These are phyloP conservation scores for Datisca glomerata DNA, from an alignment of 306 rosid species.

Conservation along the genomic window DNA sequence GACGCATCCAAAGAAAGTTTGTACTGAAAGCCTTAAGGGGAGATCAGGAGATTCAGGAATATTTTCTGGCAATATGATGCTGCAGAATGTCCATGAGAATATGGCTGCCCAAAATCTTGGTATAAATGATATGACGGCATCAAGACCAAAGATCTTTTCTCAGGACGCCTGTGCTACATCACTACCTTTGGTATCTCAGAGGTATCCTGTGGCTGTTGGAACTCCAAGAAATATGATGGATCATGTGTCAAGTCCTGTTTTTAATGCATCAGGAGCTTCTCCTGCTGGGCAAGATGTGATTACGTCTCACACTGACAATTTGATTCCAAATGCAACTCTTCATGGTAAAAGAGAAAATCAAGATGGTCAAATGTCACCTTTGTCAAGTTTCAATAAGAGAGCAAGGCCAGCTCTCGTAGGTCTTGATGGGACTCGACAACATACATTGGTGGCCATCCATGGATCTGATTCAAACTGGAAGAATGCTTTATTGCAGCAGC, in stretches of 20 bases:
- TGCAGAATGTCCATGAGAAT: constrained; percentile 50
- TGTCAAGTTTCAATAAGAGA: constrained; percentile 55
- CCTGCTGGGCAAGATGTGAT: constrained; percentile 57
- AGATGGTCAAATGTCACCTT: constrained; percentile 65
- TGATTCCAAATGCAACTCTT: constrained; percentile 37
- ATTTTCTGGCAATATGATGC: constrained; percentile 37
- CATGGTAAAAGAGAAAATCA: constrained; percentile 66
- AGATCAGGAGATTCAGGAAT: constrained; percentile 58
- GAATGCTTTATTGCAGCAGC: constrained; percentile 56
- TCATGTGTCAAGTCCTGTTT: constrained; percentile 42
- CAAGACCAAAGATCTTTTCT: constrained; percentile 44
- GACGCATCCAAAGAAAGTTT: constrained; percentile 68
- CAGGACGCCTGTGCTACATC: constrained; percentile 62
- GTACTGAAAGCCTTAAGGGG: constrained; percentile 46
- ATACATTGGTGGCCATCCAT: constrained; percentile 43
- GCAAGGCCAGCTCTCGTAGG: constrained; percentile 37
- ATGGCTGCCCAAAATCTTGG: constrained; percentile 35
- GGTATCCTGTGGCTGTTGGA: constrained; percentile 57
- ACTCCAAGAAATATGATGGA: constrained; percentile 63
- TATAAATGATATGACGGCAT: constrained; percentile 34
- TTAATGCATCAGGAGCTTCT: constrained; percentile 40
- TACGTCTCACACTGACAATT: constrained; percentile 47
- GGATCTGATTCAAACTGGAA: constrained; percentile 78
- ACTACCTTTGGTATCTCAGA: constrained; percentile 35
- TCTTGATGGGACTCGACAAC: constrained; percentile 60